These are phyloP conservation scores for Yamadazyma triangularis DNA, from an alignment of 1,139 yeast genomes.

Conservation along the genomic window DNA sequence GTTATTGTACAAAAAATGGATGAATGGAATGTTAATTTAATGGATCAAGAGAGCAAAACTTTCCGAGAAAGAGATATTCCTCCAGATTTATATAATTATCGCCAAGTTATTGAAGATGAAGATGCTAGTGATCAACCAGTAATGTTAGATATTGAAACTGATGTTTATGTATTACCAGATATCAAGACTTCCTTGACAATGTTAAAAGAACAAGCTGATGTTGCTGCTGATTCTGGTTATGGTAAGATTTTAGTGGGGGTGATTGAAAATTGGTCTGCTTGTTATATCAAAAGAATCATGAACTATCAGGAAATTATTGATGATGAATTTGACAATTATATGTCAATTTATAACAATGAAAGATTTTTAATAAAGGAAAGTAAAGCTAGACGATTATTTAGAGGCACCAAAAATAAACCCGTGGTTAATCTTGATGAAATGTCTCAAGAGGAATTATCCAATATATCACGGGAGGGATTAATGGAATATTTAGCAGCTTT, in stretches of 20 bases:
- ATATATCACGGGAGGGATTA: constrained; percentile 70
- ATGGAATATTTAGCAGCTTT: constrained; percentile 79
- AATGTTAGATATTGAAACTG: constrained; percentile 60
- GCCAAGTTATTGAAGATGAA: constrained; percentile 38
- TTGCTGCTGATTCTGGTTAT: constrained; percentile 84
- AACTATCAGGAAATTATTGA: constrained; percentile 57
- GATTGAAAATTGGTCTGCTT: constrained; percentile 64
- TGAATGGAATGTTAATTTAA: constrained; percentile 75
- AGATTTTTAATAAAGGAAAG: constrained; percentile 34
- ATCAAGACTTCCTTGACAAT: constrained; percentile 58
- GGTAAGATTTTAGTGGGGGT: constrained; percentile 83
- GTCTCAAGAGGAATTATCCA: constrained; percentile 43
- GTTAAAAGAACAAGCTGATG: constrained; percentile 89
- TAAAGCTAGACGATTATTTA: constrained; percentile 44
- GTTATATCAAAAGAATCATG: constrained; percentile 57
- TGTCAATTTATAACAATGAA: constrained; percentile 42
- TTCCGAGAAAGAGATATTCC: constrained; percentile 62
- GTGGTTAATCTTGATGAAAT: constrained; percentile 34
- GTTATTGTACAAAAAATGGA: constrained; percentile 67
- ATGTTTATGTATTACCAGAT: constrained; percentile 60
- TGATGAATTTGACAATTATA: constrained; percentile 49
- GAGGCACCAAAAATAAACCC: constrained; percentile 21
- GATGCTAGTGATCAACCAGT: constrained; percentile 53
- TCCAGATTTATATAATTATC: constrained; percentile 55
- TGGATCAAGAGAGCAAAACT: constrained; percentile 56